These are phyloP conservation scores for Groenewaldozyma auringiensis DNA, from an alignment of 1,139 yeast genomes.

Conservation along the genomic window DNA sequence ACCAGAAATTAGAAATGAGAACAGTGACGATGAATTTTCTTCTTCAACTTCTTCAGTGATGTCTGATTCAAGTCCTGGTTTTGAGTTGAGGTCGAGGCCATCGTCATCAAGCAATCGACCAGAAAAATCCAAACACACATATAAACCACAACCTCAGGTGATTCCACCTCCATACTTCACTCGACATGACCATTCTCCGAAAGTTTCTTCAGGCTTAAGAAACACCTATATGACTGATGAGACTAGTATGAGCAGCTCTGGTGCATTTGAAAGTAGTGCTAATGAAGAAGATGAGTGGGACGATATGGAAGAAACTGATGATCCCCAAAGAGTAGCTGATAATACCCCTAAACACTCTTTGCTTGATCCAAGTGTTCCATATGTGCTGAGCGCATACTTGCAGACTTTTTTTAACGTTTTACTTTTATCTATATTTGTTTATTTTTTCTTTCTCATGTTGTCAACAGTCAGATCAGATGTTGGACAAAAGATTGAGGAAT, in stretches of 20 bases:
- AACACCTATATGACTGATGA: background rate
- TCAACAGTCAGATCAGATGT: conserved; percentile 64
- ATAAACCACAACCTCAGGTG: too few species aligned
- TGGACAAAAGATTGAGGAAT: conserved; percentile 55
- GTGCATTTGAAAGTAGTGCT: background rate
- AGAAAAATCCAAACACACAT: background rate
- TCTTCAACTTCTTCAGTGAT: background rate
- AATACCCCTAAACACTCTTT: conserved; percentile 19
- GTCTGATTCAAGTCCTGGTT: background rate
- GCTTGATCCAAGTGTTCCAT: conserved; percentile 52
- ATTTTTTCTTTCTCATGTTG: conserved; percentile 48
- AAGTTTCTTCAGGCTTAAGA: background rate
- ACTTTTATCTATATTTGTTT: conserved; percentile 48
- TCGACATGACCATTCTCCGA: background rate
- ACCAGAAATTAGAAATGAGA: background rate
- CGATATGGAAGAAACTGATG: conserved; percentile 10
- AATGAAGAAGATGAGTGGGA: conserved; percentile 9
- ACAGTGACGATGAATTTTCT: background rate
- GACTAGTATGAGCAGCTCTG: background rate
- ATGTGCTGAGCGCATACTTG: conserved; percentile 58
- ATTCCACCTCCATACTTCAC: too few species aligned
- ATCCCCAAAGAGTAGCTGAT: conserved; percentile 2
- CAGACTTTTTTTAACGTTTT: conserved; percentile 62
- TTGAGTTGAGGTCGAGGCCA: background rate
- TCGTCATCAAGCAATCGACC: background rate